Base-by-base conservation (phyloP, 108 stramenopile genomes). In the Conticribra weissflogii region DNA sequence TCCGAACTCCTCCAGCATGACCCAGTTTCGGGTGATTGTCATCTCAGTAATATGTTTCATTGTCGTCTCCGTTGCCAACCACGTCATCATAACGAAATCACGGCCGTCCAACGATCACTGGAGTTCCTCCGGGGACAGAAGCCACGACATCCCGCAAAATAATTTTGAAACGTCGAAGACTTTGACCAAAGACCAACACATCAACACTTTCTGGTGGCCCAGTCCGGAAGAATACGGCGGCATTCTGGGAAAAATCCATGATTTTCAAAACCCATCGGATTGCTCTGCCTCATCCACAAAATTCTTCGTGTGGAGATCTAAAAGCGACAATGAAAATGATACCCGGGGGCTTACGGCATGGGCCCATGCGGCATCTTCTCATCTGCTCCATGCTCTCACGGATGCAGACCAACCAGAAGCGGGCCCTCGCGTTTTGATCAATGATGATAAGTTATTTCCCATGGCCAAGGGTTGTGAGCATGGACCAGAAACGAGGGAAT, bases 401-500 rank as follows among this genome's bases (percentile, higher is more conserved):
- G 67, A 76, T 45, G 75, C 67, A 12, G 75, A 76, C 24, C 48
- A 63, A 58, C 68, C 63, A 47, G 14, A 45, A 3, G 16, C 16
- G 28, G 66, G 59, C 0, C 57, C 66, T 15, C 59, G 76, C 7
- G 54, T 77, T 1, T 32, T 77, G 23, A 63, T 77, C 36, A 52
- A 49, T 22, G 76, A 77, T 41, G 76, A 77, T 14, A 44, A 17
- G 9, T 4, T 69, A 22, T 77, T 68, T 68, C 76, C 76, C 48
- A 77, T 77, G 76, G 76, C 76, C 15, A 77, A 51, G 24, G 67
- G 68, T 22, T 77, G 76, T 58, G 3, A 22, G 0, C 50, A 70
- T 36, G 76, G 76, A 19, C 68, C 68, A 3, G 54, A 69, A 32
- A 77, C 76, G n/a, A 63, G 76, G 21, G 76, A 77, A 58, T 77